Conservation (phyloP, 805 yeast species). For the Saturnispora bothae region DNA sequence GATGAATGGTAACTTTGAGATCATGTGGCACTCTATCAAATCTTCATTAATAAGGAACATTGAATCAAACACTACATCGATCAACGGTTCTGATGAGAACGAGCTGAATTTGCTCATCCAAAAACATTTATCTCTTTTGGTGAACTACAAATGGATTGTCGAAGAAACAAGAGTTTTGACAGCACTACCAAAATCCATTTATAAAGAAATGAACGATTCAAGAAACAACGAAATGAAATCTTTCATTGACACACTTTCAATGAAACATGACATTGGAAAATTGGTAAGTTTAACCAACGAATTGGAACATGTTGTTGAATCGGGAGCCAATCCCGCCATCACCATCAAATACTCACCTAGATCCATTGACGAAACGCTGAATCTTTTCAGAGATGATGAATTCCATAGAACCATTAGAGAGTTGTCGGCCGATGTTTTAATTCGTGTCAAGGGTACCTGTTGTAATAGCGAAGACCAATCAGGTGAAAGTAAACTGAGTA, state of each 20-base stretch:
- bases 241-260: slow-evolving; percentile 38
- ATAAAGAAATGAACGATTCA: slow-evolving; percentile 23
- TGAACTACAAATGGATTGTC: slow-evolving; percentile 43
- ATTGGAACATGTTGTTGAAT: slow-evolving; percentile 39
- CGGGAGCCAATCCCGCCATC: slow-evolving; percentile 38
- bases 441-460: slow-evolving; percentile 33
- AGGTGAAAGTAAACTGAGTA: slow-evolving; percentile 22
- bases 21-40: slow-evolving; percentile 19
- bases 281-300: slow-evolving; percentile 55
- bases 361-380: slow-evolving; percentile 45
- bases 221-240: slow-evolving; percentile 26
- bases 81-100: slow-evolving; percentile 8
- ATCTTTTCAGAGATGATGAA: slow-evolving; percentile 48
- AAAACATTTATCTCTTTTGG: slow-evolving; percentile 33
- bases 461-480: slow-evolving; percentile 8
- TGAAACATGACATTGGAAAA: slow-evolving; percentile 51
- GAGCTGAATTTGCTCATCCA: slow-evolving; percentile 8
- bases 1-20: slow-evolving; percentile 14
- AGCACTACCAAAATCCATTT: slow-evolving; percentile 17
- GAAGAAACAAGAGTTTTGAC: slow-evolving; percentile 29
- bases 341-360: slow-evolving; percentile 56
- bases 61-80: slow-evolving; percentile 8
- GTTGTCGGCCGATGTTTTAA: slow-evolving; percentile 44
- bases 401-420: slow-evolving; percentile 43
- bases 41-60: slow-evolving; percentile 9